Evolutionary conservation across 208 protist species (phyloP), one percentile per base, ranked within the genome.

Genomic region (Leishmania tropica): DNA sequence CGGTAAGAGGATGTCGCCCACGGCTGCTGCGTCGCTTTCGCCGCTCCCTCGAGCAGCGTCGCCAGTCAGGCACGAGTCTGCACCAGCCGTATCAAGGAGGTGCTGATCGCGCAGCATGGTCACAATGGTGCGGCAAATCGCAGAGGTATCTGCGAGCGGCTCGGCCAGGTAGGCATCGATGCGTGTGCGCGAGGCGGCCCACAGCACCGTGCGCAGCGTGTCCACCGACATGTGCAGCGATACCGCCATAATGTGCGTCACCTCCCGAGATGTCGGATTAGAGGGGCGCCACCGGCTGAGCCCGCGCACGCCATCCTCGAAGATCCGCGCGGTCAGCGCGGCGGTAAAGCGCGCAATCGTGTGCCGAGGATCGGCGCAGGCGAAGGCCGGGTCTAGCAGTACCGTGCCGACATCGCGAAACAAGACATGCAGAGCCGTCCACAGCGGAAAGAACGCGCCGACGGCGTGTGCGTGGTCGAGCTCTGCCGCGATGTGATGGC

Each of bases 331-430:
- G 19, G 79, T 68, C 21, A 93, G 70, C 17, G 67, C 79, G 1
- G 85, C 78, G 19, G 83, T 79, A 65, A 94, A 85, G 1, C 60
- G 72, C 47, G 94, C 40, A 0, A 89, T 48, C 3, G 80, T 80
- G 67, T 94, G 92, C 21, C 89, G 78, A 1, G 92, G 83, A 45
- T 96, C 92, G 19, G 86, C 80, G 64, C 90, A 89, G 58, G 84
- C 83, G 42, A 96, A 83, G 17, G 62, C 40, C 17, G 82, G 81
- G 37, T 86, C 85, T 6, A 96, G 67, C 24, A 96, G 62, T 1
- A 90, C 84, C 1, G 58, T 58, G 24, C 92, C 92, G 45, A 93
- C 90, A 72, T 96, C 92, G 1, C 79, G 37, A 42, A 88, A 87
- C 13, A 92, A 58, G 3, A 80, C 4, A 21, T 76, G 75, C 13